phyloP scores from a whole-genome alignment of 2,329 filamentous ascomycete species.

The Aspergillus novofumigatus region DNA sequence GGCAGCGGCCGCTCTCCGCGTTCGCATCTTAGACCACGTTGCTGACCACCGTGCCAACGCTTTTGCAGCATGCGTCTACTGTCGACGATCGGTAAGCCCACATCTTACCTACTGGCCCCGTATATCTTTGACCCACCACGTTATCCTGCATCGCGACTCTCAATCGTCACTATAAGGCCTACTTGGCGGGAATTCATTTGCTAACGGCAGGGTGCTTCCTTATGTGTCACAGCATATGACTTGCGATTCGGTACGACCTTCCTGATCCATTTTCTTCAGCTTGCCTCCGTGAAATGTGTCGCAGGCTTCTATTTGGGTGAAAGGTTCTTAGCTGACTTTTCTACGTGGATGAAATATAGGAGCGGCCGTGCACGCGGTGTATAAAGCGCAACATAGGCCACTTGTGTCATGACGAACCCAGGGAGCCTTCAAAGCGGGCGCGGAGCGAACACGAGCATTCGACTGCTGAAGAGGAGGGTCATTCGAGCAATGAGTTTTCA shows the following conservation, averaged over 20 bases:
- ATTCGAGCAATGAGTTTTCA: slow-evolving; percentile 42
- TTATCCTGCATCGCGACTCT: slow-evolving; percentile 3
- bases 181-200: slow-evolving; percentile 30
- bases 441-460: slow-evolving; percentile 62
- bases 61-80: slow-evolving; percentile 76
- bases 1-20: slow-evolving; percentile 9
- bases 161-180: slow-evolving; percentile 12
- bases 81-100: slow-evolving; percentile 78
- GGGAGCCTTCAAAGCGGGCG: slow-evolving; percentile 77
- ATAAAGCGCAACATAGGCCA: slow-evolving; percentile 99
- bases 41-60: slow-evolving; percentile 25
- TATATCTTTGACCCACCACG: neutral
- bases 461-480: slow-evolving; percentile 57
- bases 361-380: slow-evolving; percentile 93
- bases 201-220: slow-evolving; percentile 44
- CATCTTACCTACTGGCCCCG: neutral
- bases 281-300: slow-evolving; percentile 21
- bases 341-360: slow-evolving; percentile 50
- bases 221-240: slow-evolving; percentile 73
- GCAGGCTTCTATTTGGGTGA: slow-evolving; percentile 6
- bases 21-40: slow-evolving; percentile 16
- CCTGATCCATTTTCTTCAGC: slow-evolving; percentile 16
- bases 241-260: slow-evolving; percentile 72
- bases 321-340: slow-evolving; percentile 29
- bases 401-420: slow-evolving; percentile 94